These are phyloP conservation scores for Amanita muscaria DNA, from an alignment of 768 basidiomycete genomes.

Conservation along the genomic window DNA sequence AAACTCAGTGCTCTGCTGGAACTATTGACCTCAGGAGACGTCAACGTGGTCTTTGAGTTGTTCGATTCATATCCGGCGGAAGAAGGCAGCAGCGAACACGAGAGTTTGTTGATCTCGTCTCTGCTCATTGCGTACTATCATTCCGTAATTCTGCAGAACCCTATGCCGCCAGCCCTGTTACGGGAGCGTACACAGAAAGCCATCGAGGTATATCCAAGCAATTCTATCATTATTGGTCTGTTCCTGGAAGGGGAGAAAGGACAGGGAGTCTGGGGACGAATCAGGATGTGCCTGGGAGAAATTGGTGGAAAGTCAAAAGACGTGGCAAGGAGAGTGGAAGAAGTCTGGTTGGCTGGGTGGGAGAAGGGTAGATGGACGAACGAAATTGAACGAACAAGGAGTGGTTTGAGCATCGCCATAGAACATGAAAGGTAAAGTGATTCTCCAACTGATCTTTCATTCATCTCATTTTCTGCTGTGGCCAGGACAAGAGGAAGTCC, in stretches of 20 bases:
- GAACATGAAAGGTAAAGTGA: slow-evolving; percentile 55
- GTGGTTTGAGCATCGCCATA: slow-evolving; percentile 50
- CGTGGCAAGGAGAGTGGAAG: slow-evolving; percentile 48
- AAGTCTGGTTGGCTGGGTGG: slow-evolving; percentile 80
- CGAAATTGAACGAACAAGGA: slow-evolving; percentile 65
- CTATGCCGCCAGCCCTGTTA: slow-evolving; percentile 49
- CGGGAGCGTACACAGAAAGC: slow-evolving; percentile 49
- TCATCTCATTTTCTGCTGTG: slow-evolving; percentile 8
- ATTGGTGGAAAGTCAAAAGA: slow-evolving; percentile 40
- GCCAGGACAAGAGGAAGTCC: slow-evolving; percentile 57
- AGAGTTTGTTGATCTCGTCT: slow-evolving; percentile 49
- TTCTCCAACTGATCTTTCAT: slow-evolving; percentile 10
- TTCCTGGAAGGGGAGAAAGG: slow-evolving; percentile 74
- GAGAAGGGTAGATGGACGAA: slow-evolving; percentile 61
- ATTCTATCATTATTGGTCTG: slow-evolving; percentile 63
- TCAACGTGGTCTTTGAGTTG: slow-evolving; percentile 30
- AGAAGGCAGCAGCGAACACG: slow-evolving; percentile 27
- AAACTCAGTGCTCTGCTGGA: slow-evolving; percentile 60
- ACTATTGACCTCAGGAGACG: slow-evolving; percentile 38
- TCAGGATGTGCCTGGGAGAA: slow-evolving; percentile 49
- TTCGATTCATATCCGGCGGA: slow-evolving; percentile 28
- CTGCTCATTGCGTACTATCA: slow-evolving; percentile 57
- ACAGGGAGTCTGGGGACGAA: slow-evolving; percentile 70
- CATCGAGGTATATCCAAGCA: slow-evolving; percentile 51
- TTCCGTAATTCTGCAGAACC: slow-evolving; percentile 41